Base-by-base conservation (phyloP, 495 filamentous ascomycete genomes). In the Neurospora terricola region DNA sequence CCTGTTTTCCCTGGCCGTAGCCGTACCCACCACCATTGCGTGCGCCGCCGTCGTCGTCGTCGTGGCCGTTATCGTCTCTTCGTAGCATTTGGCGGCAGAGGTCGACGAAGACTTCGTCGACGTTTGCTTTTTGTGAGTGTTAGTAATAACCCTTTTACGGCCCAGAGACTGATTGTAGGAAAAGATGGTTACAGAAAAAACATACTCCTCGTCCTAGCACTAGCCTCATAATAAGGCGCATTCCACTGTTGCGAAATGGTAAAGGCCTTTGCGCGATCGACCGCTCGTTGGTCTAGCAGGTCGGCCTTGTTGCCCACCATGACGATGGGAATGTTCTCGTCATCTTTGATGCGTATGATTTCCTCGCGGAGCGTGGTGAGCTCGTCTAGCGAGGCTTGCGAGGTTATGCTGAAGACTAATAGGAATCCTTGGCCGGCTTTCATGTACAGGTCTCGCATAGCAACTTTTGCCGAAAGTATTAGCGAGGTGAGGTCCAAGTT, bases 241-340 rank as follows among this genome's bases (percentile, higher is more conserved):
- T 91, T 91, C 96, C 96, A 99, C 77, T 86, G 90, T 78, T 96
- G 92, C 21, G 91, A 93, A 70, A 98, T 86, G n/a, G 88, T 83
- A 79, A 98, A 97, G 23, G 94, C 96, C 73, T 90, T 91, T 59
- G 91, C 88, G 23, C 94, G 89, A 27, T 92, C 90, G 37, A 99
- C 94, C 21, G 88, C 88, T 40, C 96, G 91, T 78, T 97, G 92
- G 78, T 97, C 94, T 82, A 97, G 94, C 14, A 99, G 89, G 78
- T 99, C 96, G 38, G 91, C 93, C 82, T 99, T 99, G 85, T 99
- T 99, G 75, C 96, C 96, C 39, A 98, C 95, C 66, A 99, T 94
- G 36, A 99, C 96, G 72, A 99, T 90, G 37, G 96, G 96, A 10
- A 98, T 90, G 69, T 89, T 90, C 72, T 93, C 91, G 81, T 97